Evolutionary conservation across 2,329 filamentous ascomycete genomes (phyloP).

Genomic region (Cladosporium velox): DNA sequence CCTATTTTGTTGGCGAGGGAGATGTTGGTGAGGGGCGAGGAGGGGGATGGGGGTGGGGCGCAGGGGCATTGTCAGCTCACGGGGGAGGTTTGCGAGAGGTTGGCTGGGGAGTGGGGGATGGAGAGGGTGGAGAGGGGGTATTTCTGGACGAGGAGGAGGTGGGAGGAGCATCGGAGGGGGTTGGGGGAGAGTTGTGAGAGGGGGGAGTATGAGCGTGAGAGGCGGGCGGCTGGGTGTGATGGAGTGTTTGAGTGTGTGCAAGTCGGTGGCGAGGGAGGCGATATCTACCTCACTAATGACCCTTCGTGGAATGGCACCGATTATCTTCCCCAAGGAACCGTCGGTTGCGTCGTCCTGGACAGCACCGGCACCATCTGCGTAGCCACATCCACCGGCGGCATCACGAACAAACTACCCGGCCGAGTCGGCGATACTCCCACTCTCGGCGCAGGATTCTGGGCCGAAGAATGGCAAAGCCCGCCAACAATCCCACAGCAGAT

Average conservation of each 20-base stretch:
- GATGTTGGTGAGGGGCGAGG: constrained; percentile 68
- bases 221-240: background rate
- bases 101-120: constrained; percentile 69
- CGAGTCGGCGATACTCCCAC: constrained; percentile 85
- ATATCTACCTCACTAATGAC: constrained; percentile 21
- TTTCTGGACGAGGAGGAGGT: constrained; percentile 76
- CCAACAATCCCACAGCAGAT: background rate
- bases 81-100: constrained; percentile 66
- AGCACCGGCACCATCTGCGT: constrained; percentile 70
- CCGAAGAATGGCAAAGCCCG: constrained; percentile 69
- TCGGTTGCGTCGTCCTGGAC: constrained; percentile 80
- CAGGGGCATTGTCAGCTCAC: constrained; percentile 71
- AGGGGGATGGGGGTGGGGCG: constrained; percentile 60
- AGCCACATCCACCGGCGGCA: constrained; percentile 68
- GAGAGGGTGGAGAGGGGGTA: constrained; percentile 70
- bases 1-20: constrained; percentile 73
- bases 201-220: constrained; percentile 44
- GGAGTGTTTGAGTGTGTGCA: background rate
- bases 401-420: constrained; percentile 87
- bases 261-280: background rate
- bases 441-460: constrained; percentile 85
- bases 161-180: constrained; percentile 74
- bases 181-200: constrained; percentile 46
- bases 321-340: constrained; percentile 80
- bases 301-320: constrained; percentile 61